Conservation (phyloP, 129 eudicot species). For the Daucus carota region DH1_v3.0 NC_030389.2:37987501-37988000, state of each 20-base stretch:
- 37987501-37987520: slow-evolving; percentile 83
- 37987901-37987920: neutral
- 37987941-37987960: neutral
- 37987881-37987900: too few relatives aligned
- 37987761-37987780: neutral
- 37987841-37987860: neutral
- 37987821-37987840: neutral
- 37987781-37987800: neutral
- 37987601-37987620: slow-evolving; percentile 82
- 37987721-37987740: neutral
- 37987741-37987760: neutral
- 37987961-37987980: neutral
- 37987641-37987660: slow-evolving; percentile 83
- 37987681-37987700: neutral
- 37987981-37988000: neutral
- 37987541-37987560: slow-evolving; percentile 72
- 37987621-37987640: slow-evolving; percentile 80
- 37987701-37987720: neutral
- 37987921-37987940: neutral
- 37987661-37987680: slow-evolving; percentile 7
- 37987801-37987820: neutral
- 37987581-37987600: slow-evolving; percentile 64
- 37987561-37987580: slow-evolving; percentile 88
- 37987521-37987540: slow-evolving; percentile 83
- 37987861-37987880: neutral